Conservation (phyloP, 345 rosid species). For the Linum tenue region DNA sequence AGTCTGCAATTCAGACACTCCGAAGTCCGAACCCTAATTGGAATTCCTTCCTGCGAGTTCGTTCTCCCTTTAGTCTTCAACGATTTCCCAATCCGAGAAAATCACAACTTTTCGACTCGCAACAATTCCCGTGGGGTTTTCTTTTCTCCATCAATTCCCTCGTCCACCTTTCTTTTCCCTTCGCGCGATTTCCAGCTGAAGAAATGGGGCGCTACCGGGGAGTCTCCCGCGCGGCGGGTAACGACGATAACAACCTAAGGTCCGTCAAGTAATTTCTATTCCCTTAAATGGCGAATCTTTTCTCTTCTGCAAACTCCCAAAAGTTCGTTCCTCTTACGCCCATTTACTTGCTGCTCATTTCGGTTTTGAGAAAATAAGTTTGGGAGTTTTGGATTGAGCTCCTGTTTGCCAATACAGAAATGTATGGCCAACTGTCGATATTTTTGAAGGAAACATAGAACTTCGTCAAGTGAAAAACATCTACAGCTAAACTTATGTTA, state of each 20-base stretch:
- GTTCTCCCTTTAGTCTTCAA: too few species aligned
- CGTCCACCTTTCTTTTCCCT: not conserved
- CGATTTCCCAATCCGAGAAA: too few species aligned
- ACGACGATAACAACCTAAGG: conserved; percentile 20
- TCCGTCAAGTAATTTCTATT: not conserved
- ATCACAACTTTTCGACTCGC: too few species aligned
- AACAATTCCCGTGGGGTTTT: too few species aligned
- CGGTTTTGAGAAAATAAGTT: not conserved
- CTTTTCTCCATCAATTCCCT: too few species aligned
- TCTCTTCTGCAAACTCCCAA: too few species aligned
- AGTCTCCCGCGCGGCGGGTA: conserved; percentile 13
- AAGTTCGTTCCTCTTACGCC: not conserved
- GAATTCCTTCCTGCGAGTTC: not conserved
- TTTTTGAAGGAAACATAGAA: too few species aligned
- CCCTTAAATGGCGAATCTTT: not conserved
- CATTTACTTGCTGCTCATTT: not conserved
- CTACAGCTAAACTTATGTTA: not conserved
- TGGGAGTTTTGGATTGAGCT: not conserved
- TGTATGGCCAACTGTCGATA: not conserved
- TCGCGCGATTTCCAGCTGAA: not conserved
- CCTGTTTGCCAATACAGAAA: not conserved
- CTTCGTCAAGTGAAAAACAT: too few species aligned
- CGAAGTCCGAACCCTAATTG: not conserved
- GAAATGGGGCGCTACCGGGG: conserved; percentile 31
- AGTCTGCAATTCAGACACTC: not conserved